Evolutionary conservation across 2,329 filamentous ascomycete genomes (phyloP).

Genomic region (Aureobasidium sp.): DNA sequence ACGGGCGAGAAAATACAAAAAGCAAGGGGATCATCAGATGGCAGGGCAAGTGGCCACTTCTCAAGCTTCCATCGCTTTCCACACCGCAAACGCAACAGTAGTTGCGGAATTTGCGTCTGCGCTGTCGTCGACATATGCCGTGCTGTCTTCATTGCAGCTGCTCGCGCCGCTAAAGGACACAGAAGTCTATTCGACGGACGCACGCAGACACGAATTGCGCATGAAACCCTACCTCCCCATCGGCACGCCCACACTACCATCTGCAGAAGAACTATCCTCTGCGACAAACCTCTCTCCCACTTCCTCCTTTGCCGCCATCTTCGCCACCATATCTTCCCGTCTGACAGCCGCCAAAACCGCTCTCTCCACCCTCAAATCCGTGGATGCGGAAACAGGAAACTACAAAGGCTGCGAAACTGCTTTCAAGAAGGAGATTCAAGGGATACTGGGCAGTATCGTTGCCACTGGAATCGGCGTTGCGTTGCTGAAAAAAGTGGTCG

Average conservation of each 20-base stretch:
- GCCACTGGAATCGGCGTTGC: constrained; percentile 25
- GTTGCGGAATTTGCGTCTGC: neutral
- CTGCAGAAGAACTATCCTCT: constrained; percentile 53
- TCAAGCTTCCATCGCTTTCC: constrained; percentile 23
- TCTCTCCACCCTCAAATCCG: constrained; percentile 32
- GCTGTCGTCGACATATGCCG: constrained; percentile 50
- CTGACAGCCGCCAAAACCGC: constrained; percentile 31
- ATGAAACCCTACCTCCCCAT: constrained; percentile 77
- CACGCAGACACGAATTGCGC: constrained; percentile 70
- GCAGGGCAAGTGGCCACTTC: constrained; percentile 17
- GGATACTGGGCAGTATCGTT: constrained; percentile 28
- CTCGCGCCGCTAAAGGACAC: constrained; percentile 40
- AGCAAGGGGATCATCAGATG: constrained; percentile 25
- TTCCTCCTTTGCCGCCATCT: constrained; percentile 12
- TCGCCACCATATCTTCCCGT: constrained; percentile 21
- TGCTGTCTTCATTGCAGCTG: constrained; percentile 52
- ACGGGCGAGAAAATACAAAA: constrained; percentile 23
- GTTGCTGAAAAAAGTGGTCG: constrained; percentile 20
- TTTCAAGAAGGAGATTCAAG: constrained; percentile 31
- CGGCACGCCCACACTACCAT: constrained; percentile 59
- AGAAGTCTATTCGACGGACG: constrained; percentile 60
- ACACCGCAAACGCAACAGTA: constrained; percentile 23
- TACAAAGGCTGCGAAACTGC: constrained; percentile 31
- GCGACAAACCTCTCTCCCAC: constrained; percentile 15
- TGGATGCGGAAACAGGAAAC: constrained; percentile 28